phyloP scores from a whole-genome alignment of 176 grass and related monocot genomes.

The Elymus sibiricus region DNA sequence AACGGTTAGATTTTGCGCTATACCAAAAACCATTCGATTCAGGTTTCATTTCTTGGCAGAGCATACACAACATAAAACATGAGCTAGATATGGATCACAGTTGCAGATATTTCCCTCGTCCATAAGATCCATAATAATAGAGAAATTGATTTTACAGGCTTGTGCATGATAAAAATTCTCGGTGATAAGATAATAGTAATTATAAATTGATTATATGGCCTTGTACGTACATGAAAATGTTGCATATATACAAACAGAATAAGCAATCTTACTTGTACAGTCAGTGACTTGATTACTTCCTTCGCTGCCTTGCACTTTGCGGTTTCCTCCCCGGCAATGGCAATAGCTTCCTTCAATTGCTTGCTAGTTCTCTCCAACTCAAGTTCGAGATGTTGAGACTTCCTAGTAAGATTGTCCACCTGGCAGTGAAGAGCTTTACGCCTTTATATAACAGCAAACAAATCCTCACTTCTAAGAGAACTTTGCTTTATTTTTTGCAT shows the following conservation, averaged over 20 bases:
- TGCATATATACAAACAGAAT: background rate
- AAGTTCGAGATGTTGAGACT: constrained; percentile 71
- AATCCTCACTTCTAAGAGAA: background rate
- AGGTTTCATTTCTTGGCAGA: background rate
- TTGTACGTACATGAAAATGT: background rate
- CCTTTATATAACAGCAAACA: constrained; percentile 11
- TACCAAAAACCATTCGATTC: background rate
- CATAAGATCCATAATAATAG: background rate
- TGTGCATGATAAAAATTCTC: background rate
- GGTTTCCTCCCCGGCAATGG: constrained; percentile 78
- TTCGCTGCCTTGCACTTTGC: constrained; percentile 94
- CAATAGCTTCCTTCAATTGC: constrained; percentile 90
- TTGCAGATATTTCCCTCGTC: background rate
- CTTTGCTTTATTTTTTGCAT: background rate
- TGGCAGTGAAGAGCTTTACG: constrained; percentile 30
- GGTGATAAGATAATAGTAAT: background rate
- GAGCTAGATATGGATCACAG: background rate
- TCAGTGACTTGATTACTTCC: constrained; percentile 94
- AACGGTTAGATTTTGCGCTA: background rate
- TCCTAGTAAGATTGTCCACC: constrained; percentile 79
- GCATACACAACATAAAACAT: constrained; percentile 8
- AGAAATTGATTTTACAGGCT: background rate
- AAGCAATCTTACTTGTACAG: constrained; percentile 62
- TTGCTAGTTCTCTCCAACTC: constrained; percentile 85
- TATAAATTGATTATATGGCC: background rate